phyloP scores from a whole-genome alignment of 176 grass and related monocot genomes.

The sorghum (Sorghum bicolor) region Sorghum_bicolor_NCBIv3 NC_012870.2:66676001-66676500 shows the following conservation, averaged over 20 bases:
- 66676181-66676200: constrained; percentile 36
- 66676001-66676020: not conserved
- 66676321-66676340: not conserved
- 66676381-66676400: constrained; percentile 21
- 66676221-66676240: not conserved
- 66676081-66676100: constrained; percentile 48
- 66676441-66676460: constrained; percentile 18
- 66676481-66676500: not conserved
- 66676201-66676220: no score
- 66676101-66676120: constrained; percentile 56
- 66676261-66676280: not conserved
- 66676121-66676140: constrained; percentile 61
- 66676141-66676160: constrained; percentile 36
- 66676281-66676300: not conserved
- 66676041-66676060: constrained; percentile 22
- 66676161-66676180: constrained; percentile 54
- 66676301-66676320: not conserved
- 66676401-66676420: not conserved
- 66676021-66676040: not conserved
- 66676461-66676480: not conserved
- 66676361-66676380: constrained; percentile 43
- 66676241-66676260: constrained; percentile 42
- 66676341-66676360: constrained; percentile 41
- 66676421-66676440: constrained; percentile 10
- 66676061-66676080: constrained; percentile 59